These are phyloP conservation scores for Metschnikowia proteae DNA, from an alignment of 805 yeast species.

Conservation along the genomic window DNA sequence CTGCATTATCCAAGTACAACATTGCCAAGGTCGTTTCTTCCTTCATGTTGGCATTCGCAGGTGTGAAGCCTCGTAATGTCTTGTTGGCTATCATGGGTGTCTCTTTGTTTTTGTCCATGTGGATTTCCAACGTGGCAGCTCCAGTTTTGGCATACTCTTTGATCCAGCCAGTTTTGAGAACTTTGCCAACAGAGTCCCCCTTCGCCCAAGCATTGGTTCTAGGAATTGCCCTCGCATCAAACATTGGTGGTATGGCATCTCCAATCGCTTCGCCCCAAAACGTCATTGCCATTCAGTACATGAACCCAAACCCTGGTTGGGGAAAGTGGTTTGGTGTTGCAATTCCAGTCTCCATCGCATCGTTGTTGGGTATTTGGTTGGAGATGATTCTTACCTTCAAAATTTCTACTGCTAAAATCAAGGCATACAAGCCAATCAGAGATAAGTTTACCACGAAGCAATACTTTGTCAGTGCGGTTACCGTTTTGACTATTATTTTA, in stretches of 20 bases:
- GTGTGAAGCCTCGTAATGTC: slow-evolving; percentile 77
- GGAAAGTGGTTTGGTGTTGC: slow-evolving; percentile 89
- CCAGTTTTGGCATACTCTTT: slow-evolving; percentile 91
- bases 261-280: slow-evolving; percentile 98
- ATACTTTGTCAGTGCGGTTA: slow-evolving; percentile 66
- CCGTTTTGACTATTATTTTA: slow-evolving; percentile 67
- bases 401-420: slow-evolving; percentile 47
- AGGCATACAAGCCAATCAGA: slow-evolving; percentile 55
- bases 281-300: slow-evolving; percentile 81
- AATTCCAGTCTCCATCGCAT: slow-evolving; percentile 68
- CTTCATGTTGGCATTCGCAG: slow-evolving; percentile 74
- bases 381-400: slow-evolving; percentile 65
- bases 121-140: slow-evolving; percentile 97
- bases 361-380: slow-evolving; percentile 68
- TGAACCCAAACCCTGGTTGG: slow-evolving; percentile 82
- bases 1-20: slow-evolving; percentile 86
- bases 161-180: slow-evolving; percentile 83
- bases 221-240: slow-evolving; percentile 91
- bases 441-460: slow-evolving; percentile 73
- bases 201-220: slow-evolving; percentile 81
- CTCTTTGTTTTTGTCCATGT: slow-evolving; percentile 83
- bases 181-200: slow-evolving; percentile 71
- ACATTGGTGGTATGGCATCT: slow-evolving; percentile 94
- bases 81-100: slow-evolving; percentile 80
- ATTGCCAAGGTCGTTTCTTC: slow-evolving; percentile 85